phyloP scores from a whole-genome alignment of 192 early-diverging fungal genomes.

The Phycomyces nitens region DNA sequence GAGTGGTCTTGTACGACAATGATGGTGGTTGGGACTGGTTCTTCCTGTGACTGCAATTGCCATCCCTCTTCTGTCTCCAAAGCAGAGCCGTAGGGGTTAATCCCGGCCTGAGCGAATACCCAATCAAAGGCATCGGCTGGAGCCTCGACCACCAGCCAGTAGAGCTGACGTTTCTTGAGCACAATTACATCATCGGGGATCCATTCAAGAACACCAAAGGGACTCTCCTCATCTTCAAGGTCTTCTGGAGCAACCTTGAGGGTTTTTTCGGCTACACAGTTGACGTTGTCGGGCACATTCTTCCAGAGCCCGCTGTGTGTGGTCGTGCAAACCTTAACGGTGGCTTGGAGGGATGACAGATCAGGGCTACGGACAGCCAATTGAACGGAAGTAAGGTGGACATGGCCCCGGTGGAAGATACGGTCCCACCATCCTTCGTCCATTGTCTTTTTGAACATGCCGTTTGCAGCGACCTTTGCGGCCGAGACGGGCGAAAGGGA shows the following conservation, averaged over 20 bases:
- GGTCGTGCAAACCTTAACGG: conserved; percentile 7
- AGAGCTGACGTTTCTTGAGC: conserved; percentile 1
- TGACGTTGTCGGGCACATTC: conserved; percentile 1
- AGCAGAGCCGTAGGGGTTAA: conserved; percentile 2
- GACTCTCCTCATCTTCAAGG: neutral
- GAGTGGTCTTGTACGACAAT: conserved; percentile 8
- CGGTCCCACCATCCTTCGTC: conserved; percentile 23
- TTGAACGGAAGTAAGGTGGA: conserved; percentile 9
- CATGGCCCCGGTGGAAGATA: conserved; percentile 9
- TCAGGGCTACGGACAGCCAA: conserved; percentile 4
- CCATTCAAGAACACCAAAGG: conserved; percentile 12
- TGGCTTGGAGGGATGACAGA: neutral
- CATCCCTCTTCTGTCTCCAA: conserved; percentile 6
- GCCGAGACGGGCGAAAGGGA: neutral
- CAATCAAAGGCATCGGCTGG: conserved; percentile 2
- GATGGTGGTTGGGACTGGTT: conserved; percentile 8
- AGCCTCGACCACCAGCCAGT: conserved; percentile 16
- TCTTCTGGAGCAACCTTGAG: neutral
- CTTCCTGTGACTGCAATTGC: neutral
- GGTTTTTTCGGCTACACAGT: conserved; percentile 4
- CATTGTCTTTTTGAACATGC: neutral
- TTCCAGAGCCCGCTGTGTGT: neutral
- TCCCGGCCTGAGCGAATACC: neutral
- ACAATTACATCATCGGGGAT: conserved; percentile 6
- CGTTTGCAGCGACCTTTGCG: neutral